Base-by-base conservation (phyloP, 2,329 filamentous ascomycete genomes). In the Paecilomyces sp. region DNA sequence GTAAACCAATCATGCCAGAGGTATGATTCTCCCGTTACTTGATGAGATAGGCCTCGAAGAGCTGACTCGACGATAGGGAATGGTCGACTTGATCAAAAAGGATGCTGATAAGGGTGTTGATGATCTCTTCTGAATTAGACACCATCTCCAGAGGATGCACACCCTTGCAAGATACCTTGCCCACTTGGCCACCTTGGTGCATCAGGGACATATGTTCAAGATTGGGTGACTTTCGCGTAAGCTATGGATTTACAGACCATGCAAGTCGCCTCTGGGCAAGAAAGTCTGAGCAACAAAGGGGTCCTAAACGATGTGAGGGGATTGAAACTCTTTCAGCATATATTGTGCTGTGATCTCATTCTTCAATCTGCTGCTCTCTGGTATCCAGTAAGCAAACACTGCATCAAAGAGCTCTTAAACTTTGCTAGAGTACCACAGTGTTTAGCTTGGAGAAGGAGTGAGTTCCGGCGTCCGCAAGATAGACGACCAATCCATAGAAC, bases 51-150 rank as follows among this genome's bases (percentile, higher is more conserved):
- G 1, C 15, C n/a, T 41, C 11, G 5, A 13, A 36, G 24, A 47
- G 22, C 55, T 65, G 60, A 63, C 62, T 25, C 56, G n/a, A 33
- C 54, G 28, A 55, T 61, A 95, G 91, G 94, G 93, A 30, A 99
- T 99, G 94, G 77, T 94, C 58, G 92, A 96, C 33, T 77, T 99
- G 69, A 96, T 99, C 70, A 89, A 90, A 71, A 90, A 92, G 68
- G 94, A 99, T 72, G 90, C 92, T 8, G 92, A 97, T 74, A 97
- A 97, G 78, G 87, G 88, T 15, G 89, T 99, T 64, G 85, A 91
- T 64, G 92, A 96, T 73, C 79, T 99, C 61, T 87, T 96, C 67
- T 94, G 68, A 75, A 30, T 47, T 15, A 18, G 18, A 9, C n/a
- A 8, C 7, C 18, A n/a, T 47, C 8, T 18, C 18, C 41, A 47